These are phyloP conservation scores for Cokeromyces recurvatus DNA, from an alignment of 371 early-diverging fungal species.

Conservation along the genomic window DNA sequence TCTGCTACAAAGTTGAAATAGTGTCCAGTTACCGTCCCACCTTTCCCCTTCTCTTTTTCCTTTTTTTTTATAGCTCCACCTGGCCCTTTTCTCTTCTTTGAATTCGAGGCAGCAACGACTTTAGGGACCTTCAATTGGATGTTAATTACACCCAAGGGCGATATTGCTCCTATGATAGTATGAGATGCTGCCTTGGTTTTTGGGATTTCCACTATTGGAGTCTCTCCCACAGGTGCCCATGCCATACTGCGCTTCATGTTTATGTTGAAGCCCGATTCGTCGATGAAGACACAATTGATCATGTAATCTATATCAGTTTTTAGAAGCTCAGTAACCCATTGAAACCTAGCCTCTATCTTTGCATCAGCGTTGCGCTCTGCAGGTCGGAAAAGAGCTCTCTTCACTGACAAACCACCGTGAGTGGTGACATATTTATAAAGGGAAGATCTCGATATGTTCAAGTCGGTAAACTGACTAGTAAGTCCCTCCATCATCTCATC, in stretches of 20 bases:
- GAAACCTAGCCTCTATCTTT: conserved; percentile 1
- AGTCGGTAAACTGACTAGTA: too few species aligned
- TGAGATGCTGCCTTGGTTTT: conserved; percentile 1
- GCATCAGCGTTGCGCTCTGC: not conserved
- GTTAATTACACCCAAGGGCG: not conserved
- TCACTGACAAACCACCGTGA: not conserved
- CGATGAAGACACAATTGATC: conserved; percentile 9
- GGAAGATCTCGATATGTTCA: not conserved
- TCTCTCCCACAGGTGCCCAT: not conserved
- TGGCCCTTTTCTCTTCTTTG: not conserved
- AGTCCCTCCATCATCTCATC: too few species aligned
- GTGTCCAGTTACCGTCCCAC: conserved; percentile 3
- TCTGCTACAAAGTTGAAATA: conserved; percentile 7
- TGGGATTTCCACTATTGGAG: not conserved
- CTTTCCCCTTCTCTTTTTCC: conserved; percentile 1
- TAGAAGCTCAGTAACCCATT: not conserved
- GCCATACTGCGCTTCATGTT: conserved; percentile 2
- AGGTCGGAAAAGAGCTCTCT: conserved; percentile 1
- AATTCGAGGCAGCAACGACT: not conserved
- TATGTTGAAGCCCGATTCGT: conserved; percentile 9
- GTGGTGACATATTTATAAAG: not conserved
- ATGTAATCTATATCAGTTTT: conserved; percentile 5
- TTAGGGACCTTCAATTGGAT: not conserved
- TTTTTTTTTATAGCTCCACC: not conserved
- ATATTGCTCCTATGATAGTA: conserved; percentile 3